Base-by-base conservation (phyloP, 1,139 yeast species). In the Lodderomyces oxycetoniae region DNA sequence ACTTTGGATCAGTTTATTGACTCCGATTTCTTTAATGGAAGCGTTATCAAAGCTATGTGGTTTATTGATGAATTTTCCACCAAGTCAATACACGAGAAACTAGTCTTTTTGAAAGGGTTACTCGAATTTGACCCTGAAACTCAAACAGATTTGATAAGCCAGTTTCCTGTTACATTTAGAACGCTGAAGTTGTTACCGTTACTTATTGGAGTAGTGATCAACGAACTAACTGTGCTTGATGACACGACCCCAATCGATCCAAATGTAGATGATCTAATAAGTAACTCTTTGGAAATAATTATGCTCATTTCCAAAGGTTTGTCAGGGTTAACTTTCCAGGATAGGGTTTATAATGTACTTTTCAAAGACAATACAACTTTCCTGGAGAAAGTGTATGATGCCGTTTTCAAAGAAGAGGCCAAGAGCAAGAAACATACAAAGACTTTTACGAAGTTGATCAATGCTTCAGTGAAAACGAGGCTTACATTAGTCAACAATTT, bases 41-140 rank as follows among this genome's bases (percentile, higher is more conserved):
- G 91, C 36, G 62, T 89, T 34, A 79, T 91, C 36, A 82, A 85
- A 50, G 82, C 95, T 3, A 71, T 91, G 67, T 77, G 83, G 57
- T 82, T 84, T 49, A 58, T 91, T 32, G 97, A 89, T 52, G 94
- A 86, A 40, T 80, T 86, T 43, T 76, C 89, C 6, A 86, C 95
- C 1, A 82, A 85, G 45, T 60, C 80, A 2, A 61, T 68, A 3
- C 72, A 74, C 10, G 96, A 89, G 40, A 83, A 82, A 48, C 57
- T 74, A 25, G 67, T 78, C 0, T 88, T 87, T 52, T 64, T 89
- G 48, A 68, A 71, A 38, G 89, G 89, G 0, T 63, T 89, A 34
- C 60, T 74, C 10, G 59, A 58, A 26, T 28, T 32, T 2, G 53
- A 51, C 28, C 37, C 31, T 6, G 24, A 17, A 8, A 32, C 45